Base-by-base conservation (phyloP, 768 basidiomycete genomes). In the Leccinum truebloodii region DNA sequence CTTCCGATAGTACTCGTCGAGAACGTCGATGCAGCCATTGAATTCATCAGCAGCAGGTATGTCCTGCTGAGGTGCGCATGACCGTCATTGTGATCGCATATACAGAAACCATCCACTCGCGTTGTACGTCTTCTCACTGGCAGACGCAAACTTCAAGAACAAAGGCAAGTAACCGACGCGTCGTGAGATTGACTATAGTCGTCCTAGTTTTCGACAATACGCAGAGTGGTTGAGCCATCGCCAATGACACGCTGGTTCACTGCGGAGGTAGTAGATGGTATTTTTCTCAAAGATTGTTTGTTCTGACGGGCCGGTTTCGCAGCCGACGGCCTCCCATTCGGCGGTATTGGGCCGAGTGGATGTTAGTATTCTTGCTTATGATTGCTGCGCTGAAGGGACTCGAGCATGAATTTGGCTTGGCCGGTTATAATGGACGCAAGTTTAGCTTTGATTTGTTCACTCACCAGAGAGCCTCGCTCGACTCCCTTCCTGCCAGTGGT, bases 391-490 rank as follows among this genome's bases (percentile, higher is more conserved):
- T 32, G 41, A 39, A 18, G 32, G 12, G 32, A 56, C 24, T 39
- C 26, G 26, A 28, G 46, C 22, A 0, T 1, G 44, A 9, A 32
- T 54, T 49, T 49, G 22, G 7, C 34, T n/a, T 39, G 88, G 90
- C 79, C 59, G 87, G 92, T 13, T 78, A 80, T 58, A 85, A 89
- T 67, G 85, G 86, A 4, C 88, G 92, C 37, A 92, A 92, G 68
- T 88, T 77, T 67, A 76, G 79, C 5, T 94, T 94, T 64, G 88
- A 92, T 61, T 77, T 82, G 68, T 94, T 95, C 75, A 92, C 90
- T 0, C 91, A 94, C 69, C 64, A 83, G 26, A 82, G 93, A 55
- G 70, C 86, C 5, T 83, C 87, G 0, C 48, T 82, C 9, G 77
- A 80, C 63, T 75, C 72, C 3, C 79, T 37, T 59, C 68, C 58